Conservation (phyloP, 148 eudicot species). For the Euryodendron excelsum region DNA sequence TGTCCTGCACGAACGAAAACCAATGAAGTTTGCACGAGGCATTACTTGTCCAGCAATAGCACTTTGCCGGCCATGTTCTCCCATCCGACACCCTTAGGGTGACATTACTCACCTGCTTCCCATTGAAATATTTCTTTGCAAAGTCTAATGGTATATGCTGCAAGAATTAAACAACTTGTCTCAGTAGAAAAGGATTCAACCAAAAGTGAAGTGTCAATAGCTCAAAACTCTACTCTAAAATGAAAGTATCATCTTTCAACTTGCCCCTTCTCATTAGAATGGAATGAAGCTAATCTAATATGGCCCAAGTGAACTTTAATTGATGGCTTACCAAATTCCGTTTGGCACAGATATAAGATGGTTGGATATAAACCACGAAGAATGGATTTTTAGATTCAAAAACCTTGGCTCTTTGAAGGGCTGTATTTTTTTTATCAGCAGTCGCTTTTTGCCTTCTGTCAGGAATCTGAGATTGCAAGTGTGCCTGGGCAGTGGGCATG, state of each 20-base stretch:
- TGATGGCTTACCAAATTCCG: constrained; percentile 23
- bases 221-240: neutral
- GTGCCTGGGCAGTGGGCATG: neutral
- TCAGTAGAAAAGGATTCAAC: neutral
- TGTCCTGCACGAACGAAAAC: constrained; percentile 21
- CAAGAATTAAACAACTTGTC: neutral
- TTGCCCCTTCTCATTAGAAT: neutral
- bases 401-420: constrained; percentile 12
- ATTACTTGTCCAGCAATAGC: neutral
- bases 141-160: constrained; percentile 5
- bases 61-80: constrained; percentile 12
- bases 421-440: neutral
- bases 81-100: neutral
- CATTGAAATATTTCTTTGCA: neutral
- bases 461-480: neutral
- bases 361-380: constrained; percentile 15
- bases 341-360: neutral
- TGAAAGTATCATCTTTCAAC: neutral
- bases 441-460: neutral
- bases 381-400: constrained; percentile 24
- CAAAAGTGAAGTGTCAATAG: neutral
- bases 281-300: neutral
- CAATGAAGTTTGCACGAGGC: neutral
- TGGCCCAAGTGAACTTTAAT: neutral
- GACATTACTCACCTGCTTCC: neutral